Percentiles rank a stretch among this genome's conserved stretches.
phyloP scores from a whole-genome alignment of 805 yeast genomes.

The Ogataea parapolymorpha region DNA sequence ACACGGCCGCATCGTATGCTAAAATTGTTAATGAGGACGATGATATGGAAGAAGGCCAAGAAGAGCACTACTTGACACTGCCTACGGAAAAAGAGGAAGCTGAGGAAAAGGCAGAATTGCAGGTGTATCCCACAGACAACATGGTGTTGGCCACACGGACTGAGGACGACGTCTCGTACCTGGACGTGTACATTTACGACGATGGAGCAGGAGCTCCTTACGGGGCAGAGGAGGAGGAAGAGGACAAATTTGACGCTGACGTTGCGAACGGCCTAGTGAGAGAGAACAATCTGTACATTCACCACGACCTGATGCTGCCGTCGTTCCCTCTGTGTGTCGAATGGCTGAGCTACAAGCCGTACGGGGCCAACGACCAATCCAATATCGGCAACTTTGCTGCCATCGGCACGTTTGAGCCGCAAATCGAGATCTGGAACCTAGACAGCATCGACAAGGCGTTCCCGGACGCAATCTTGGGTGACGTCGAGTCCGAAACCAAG shows the following conservation, averaged over 20 bases:
- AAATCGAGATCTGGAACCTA: slow-evolving; percentile 94
- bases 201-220: slow-evolving; percentile 85
- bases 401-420: slow-evolving; percentile 95
- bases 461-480: slow-evolving; percentile 92
- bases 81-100: slow-evolving; percentile 60
- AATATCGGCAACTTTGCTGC: slow-evolving; percentile 90
- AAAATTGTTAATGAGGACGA: slow-evolving; percentile 37
- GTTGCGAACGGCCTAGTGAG: slow-evolving; percentile 70
- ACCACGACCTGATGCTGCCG: slow-evolving; percentile 95
- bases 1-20: slow-evolving; percentile 55
- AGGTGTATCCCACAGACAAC: slow-evolving; percentile 86
- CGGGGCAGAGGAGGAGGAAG: slow-evolving; percentile 62
- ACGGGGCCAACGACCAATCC: slow-evolving; percentile 37
- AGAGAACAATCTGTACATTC: slow-evolving; percentile 80
- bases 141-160: slow-evolving; percentile 89
- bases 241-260: slow-evolving; percentile 64
- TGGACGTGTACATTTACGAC: slow-evolving; percentile 93
- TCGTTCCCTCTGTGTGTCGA: slow-evolving; percentile 96
- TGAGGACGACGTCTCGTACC: slow-evolving; percentile 88
- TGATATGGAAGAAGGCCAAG: slow-evolving; percentile 33
- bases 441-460: slow-evolving; percentile 90
- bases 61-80: slow-evolving; percentile 61
- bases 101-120: slow-evolving; percentile 82
- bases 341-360: slow-evolving; percentile 82
- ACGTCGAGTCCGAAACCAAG: slow-evolving; percentile 47